A percentile compares a stretch with the other conserved stretches of the same genome.
Conservation (phyloP, 192 early-diverging fungal genomes). For the Linnemannia zychae region DNA sequence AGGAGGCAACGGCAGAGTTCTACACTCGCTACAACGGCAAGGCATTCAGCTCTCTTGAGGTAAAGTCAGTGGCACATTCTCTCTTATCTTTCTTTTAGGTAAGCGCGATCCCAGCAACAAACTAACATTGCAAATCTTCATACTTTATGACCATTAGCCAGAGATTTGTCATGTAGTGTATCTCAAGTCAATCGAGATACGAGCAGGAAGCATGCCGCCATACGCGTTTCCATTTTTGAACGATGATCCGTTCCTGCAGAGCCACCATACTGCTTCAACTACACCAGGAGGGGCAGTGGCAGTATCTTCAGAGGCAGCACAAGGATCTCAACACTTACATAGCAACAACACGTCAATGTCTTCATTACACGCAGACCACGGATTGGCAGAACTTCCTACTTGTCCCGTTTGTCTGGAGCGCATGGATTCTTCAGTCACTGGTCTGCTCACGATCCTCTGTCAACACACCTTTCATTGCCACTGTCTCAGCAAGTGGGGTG, state of each 20-base stretch:
- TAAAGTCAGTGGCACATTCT: slow-evolving; percentile 7
- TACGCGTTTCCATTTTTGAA: slow-evolving; percentile 71
- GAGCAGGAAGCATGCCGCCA: slow-evolving; percentile 69
- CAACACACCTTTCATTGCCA: slow-evolving; percentile 96
- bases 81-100: neutral
- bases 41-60: slow-evolving; percentile 88
- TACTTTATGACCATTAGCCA: slow-evolving; percentile 52
- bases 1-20: slow-evolving; percentile 73
- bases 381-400: slow-evolving; percentile 84
- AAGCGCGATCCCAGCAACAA: too few species aligned
- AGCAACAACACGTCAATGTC: neutral
- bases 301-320: neutral
- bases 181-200: slow-evolving; percentile 77
- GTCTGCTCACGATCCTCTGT: slow-evolving; percentile 92
- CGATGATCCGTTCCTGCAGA: slow-evolving; percentile 63
- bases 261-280: slow-evolving; percentile 14
- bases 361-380: neutral
- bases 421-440: slow-evolving; percentile 92
- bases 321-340: neutral
- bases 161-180: slow-evolving; percentile 89
- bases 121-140: too few species aligned
- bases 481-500: slow-evolving; percentile 94
- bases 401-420: slow-evolving; percentile 98
- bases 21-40: slow-evolving; percentile 85
- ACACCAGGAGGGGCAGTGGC: neutral